These are phyloP conservation scores for Globisporangium canariense DNA, from an alignment of 352 stramenopile species.

Conservation along the genomic window DNA sequence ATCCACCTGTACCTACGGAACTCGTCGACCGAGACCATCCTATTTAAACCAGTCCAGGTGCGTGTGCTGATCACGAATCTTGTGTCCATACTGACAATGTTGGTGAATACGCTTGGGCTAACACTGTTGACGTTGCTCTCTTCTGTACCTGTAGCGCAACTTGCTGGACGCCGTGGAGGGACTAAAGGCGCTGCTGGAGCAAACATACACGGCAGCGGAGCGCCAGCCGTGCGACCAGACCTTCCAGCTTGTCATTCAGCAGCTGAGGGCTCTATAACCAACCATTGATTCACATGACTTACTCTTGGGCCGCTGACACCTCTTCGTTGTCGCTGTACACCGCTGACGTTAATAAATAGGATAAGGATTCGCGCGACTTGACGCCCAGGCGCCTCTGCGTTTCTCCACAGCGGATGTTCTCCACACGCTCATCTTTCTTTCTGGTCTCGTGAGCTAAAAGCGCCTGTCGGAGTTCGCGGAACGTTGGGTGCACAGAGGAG, in stretches of 20 bases:
- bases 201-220: conserved; percentile 52
- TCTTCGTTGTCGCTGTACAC: conserved; percentile 30
- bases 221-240: conserved; percentile 37
- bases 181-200: conserved; percentile 52
- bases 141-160: conserved; percentile 44
- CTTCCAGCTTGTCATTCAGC: conserved; percentile 39
- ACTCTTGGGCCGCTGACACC: not conserved
- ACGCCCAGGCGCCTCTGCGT: conserved; percentile 40
- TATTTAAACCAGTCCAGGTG: conserved; percentile 84
- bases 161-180: conserved; percentile 62
- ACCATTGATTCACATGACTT: not conserved
- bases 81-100: not conserved
- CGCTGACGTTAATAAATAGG: conserved; percentile 29
- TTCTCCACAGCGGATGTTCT: conserved; percentile 48
- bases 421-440: conserved; percentile 21
- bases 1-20: conserved; percentile 82
- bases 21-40: conserved; percentile 70
- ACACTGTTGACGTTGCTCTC: not conserved
- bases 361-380: conserved; percentile 31
- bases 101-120: not conserved
- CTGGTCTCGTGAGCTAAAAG: conserved; percentile 17
- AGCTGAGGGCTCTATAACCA: conserved; percentile 40
- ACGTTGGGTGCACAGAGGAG: conserved; percentile 40
- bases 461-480: conserved; percentile 42
- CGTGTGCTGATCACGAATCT: not conserved